These are phyloP conservation scores for Elsinoe arachidis DNA, from an alignment of 2,329 filamentous ascomycete genomes.

Conservation along the genomic window DNA sequence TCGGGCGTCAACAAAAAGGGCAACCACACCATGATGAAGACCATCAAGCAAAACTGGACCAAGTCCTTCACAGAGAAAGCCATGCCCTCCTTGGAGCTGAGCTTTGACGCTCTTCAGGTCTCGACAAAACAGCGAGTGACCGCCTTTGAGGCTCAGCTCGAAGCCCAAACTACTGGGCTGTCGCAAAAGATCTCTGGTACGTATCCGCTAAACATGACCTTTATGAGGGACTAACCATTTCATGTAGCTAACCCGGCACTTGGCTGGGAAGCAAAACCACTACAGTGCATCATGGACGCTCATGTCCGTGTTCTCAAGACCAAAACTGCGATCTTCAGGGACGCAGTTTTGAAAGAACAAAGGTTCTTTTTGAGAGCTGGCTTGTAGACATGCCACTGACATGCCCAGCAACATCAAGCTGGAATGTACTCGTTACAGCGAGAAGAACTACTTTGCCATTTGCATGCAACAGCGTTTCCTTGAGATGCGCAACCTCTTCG, in stretches of 20 bases:
- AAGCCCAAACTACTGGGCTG: neutral
- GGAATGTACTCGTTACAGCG: neutral
- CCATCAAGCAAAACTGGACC: neutral
- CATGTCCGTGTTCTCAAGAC: neutral
- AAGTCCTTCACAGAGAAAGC: neutral
- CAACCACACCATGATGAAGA: neutral
- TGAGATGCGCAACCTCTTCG: neutral
- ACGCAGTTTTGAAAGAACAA: neutral
- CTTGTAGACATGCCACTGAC: neutral
- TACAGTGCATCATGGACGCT: neutral
- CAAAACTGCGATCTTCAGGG: neutral
- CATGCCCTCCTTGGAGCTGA: neutral
- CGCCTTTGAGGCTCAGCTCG: neutral
- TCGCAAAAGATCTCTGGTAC: neutral
- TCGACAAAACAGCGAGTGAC: neutral
- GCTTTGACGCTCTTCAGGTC: neutral
- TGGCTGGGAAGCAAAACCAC: neutral
- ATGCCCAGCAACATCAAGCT: neutral
- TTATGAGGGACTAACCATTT: too few species aligned
- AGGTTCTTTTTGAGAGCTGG: neutral
- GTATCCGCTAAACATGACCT: neutral
- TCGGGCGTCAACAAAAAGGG: neutral
- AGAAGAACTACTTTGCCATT: neutral
- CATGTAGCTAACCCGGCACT: neutral
- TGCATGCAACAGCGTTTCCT: neutral